Evolutionary conservation across 352 stramenopile species (phyloP).

Genomic region (Hyaloperonospora arabidopsidis): DNA sequence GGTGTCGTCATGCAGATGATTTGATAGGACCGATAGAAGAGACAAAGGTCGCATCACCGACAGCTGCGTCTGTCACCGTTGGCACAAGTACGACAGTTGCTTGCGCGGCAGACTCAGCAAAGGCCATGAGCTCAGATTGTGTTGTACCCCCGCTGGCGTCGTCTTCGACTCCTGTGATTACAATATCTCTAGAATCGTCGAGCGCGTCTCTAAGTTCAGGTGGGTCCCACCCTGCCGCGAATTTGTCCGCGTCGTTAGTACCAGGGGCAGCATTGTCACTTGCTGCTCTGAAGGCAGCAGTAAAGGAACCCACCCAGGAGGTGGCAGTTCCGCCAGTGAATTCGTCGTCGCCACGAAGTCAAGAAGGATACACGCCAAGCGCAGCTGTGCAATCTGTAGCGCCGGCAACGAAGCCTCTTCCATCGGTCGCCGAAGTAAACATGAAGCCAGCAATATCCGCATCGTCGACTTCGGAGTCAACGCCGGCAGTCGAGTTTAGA

Average conservation of each 20-base stretch:
- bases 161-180: not conserved
- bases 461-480: not conserved
- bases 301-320: not conserved
- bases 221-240: not conserved
- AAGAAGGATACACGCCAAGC: slow-evolving; percentile 1
- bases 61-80: not conserved
- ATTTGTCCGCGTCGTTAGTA: not conserved
- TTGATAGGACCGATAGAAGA: slow-evolving; percentile 2
- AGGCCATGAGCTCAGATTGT: not conserved
- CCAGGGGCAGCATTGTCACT: not conserved
- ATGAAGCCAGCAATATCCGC: not conserved
- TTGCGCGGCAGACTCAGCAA: not conserved
- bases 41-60: slow-evolving; percentile 1
- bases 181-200: slow-evolving; percentile 1
- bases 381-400: not conserved
- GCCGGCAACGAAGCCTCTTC: not conserved
- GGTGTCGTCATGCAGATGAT: slow-evolving; percentile 3
- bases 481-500: not conserved
- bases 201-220: not conserved
- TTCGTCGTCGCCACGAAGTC: not conserved
- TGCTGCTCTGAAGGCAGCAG: not conserved
- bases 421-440: not conserved
- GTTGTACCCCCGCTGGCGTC: not conserved
- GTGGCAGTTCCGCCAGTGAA: not conserved
- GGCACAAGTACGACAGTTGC: not conserved